Base-by-base conservation (phyloP, 2,329 filamentous ascomycete species). In the Diplodia intermedia region DNA sequence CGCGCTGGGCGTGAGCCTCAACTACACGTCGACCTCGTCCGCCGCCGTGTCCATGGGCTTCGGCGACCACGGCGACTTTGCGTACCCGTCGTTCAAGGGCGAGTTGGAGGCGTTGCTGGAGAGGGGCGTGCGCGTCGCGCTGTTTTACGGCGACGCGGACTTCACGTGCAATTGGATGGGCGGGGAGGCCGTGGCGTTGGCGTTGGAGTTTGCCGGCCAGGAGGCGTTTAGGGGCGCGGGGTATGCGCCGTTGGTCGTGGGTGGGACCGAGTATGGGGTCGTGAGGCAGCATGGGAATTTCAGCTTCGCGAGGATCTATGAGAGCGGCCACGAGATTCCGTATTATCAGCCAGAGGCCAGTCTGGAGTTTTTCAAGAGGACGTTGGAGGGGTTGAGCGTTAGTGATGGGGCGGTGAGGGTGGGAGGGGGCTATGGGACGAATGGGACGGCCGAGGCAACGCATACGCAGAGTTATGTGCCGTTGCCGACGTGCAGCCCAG, bases 241-340 rank as follows among this genome's bases (percentile, higher is more conserved):
- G 0, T 95, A 94, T 77, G 87, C 90, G 47, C 91, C 91, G 73
- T 85, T 84, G 53, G 82, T 86, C 12, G 89, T 90, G 76, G 87
- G 88, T 74, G 91, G 86, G 63, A 49, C 81, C 26, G 79, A 83
- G 54, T 82, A 82, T 26, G 92, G 92, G 31, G 86, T 87, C 68
- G 91, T 92, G 0, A 85, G 91, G 11, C 91, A 95, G 77, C 91
- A 87, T 72, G 91, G 90, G 5, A 93, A 93, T 68, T 80, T 86
- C 60, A 82, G 79, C 56, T 86, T 86, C 71, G 79, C 79, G 9
- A 75, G 83, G 20, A 79, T 86, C 61, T 86, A 85, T 70, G 82
- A 86, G 68, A 79, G 84, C 0, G 85, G 85, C 0, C 85, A 87
- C 69, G 79, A 84, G 61, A 79, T 86, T 4, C 83, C 84, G 2